Base-by-base conservation (phyloP, 768 basidiomycete genomes). In the Trametes cubensis region DNA sequence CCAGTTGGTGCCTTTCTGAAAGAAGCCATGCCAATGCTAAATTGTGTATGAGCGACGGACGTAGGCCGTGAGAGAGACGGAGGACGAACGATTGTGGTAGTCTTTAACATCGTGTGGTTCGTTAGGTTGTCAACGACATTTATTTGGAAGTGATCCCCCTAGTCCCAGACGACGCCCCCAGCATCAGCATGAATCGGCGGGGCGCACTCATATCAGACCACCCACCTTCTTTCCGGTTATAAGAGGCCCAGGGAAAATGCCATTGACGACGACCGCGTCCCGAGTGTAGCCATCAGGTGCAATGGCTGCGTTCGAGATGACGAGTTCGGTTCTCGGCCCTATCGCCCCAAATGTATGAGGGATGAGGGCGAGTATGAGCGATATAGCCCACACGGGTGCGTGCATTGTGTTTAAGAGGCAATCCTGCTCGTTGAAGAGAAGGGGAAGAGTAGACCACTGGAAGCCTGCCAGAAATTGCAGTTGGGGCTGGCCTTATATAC, bases 11-110 rank as follows among this genome's bases (percentile, higher is more conserved):
- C 73, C 72, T 11, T 68, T 52, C 61, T 81, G 80, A 56, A 77
- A 78, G 11, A 82, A 34, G 4, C 81, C 81, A 55, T 82, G 81
- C 81, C 81, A 82, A 34, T 67, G 66, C 66, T 67, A 23, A 14
- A 26, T 13, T 13, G 11, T 25, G 23, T 13, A 13, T 48, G 23
- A 48, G 25, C 26, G 13, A 13, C 23, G 3, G 13, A 25, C 11
- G 6, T 21, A 25, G 11, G 4, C 26, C 47, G 26, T 11, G 26
- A 26, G 21, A 18, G 23, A 14, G 28, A 30, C 28, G 30, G 20
- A 8, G 34, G 28, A 23, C 50, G 39, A 15, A 61, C 60, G 23
- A 61, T 61, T n/a, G 45, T 55, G 20, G 60, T 61, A 15, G 60
- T 39, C 21, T 47, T 59, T n/a, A 59, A 28, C 58, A 59, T 59